Conservation (phyloP, 768 basidiomycete species). For the Naganishia vishniacii region DNA sequence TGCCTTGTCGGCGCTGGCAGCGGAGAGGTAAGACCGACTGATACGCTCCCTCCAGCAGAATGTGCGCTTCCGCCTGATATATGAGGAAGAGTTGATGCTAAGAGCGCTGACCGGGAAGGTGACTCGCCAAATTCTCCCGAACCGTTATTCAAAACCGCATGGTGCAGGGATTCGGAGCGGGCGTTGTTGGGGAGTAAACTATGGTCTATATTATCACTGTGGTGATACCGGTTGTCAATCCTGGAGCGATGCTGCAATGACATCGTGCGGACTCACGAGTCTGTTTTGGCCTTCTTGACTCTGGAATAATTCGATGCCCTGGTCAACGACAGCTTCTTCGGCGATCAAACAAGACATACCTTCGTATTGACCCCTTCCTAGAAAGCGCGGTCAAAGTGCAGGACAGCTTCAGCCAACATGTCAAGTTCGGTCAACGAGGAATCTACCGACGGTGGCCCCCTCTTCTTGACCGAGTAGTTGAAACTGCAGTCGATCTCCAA, state of each 20-base stretch:
- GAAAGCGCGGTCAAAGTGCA: no score
- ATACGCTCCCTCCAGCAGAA: not conserved
- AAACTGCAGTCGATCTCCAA: constrained; percentile 15
- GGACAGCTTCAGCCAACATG: not conserved
- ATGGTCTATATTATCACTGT: no score
- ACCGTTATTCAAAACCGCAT: no score
- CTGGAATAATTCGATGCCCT: not conserved
- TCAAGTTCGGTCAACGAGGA: not conserved
- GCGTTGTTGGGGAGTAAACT: no score
- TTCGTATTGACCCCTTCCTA: constrained; percentile 12
- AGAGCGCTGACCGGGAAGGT: not conserved
- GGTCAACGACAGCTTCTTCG: not conserved
- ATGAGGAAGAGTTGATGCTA: not conserved
- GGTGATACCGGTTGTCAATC: no score
- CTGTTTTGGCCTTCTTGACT: not conserved
- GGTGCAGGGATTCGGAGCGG: no score
- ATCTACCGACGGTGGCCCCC: constrained; percentile 19
- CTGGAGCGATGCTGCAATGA: no score
- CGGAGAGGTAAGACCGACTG: not conserved
- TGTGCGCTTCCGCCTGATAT: not conserved
- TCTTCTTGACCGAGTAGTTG: constrained; percentile 17
- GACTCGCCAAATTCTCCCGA: no score
- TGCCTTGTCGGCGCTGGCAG: not conserved
- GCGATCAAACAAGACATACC: not conserved
- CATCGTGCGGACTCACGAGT: not conserved